Base-by-base conservation (phyloP, 495 filamentous ascomycete species). In the Xylaria acuta region DNA sequence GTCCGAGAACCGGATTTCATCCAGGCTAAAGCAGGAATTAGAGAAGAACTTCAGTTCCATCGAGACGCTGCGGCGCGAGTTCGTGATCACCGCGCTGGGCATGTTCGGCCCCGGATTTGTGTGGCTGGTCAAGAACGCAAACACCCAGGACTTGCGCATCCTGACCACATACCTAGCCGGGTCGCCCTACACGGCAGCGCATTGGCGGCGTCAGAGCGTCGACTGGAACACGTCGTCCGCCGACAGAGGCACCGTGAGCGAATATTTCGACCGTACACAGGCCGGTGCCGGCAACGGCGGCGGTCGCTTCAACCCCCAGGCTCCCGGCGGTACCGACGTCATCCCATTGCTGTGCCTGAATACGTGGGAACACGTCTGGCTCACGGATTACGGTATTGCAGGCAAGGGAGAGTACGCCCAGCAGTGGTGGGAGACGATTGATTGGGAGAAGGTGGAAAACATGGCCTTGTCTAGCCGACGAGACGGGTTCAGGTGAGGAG, bases 41-140 rank as follows among this genome's bases (percentile, higher is more conserved):
- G 80, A 82, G 74, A 77, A 82, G 75, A 88, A 89, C 64, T 98
- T 97, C 83, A 90, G 91, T 76, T 93, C 91, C 74, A 83, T 95
- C 75, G 91, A 94, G 73, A 93, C 93, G 22, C 88, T 99, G 30
- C 90, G 90, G 78, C 81, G 84, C 72, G 91, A 95, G 74, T 90
- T 98, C 82, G 82, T 97, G 73, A 86, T 89, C 69, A 97, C 94
- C 7, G 96, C 97, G 68, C 84, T 88, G 73, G 87, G 89, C 81
- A 97, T 98, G 94, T 99, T 99, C 84, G 97, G 97, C 58, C 94
- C 94, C 1, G 96, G 92, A 67, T 98, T 95, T 84, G 94, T 98
- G 75, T 99, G 96, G 96, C 91, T 99, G 63, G 92, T 97, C 71
- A 85, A 89, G 74, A 76, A 72, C 62, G 80, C 79, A 8, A 75